Percentiles rank a stretch among this genome's conserved stretches.
Conservation (phyloP, 2,329 filamentous ascomycete genomes). For the Seiridium unicorne region DNA sequence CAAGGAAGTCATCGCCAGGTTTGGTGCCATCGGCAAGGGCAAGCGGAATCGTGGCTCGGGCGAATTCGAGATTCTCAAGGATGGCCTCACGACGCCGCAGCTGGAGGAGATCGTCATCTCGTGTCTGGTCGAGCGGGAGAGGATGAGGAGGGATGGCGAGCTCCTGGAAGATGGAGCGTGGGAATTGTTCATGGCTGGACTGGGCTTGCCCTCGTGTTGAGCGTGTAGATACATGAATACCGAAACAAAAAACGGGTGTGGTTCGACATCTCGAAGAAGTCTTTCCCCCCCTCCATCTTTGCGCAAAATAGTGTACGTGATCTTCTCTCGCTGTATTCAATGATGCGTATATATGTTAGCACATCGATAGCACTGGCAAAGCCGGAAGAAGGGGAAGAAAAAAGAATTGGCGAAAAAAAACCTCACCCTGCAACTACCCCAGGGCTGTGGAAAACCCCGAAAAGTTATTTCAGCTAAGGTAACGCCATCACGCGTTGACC, state of each 20-base stretch:
- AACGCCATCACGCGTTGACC: too few relatives aligned
- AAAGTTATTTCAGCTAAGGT: too few relatives aligned
- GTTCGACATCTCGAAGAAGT: too few relatives aligned
- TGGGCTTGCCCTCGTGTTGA: neutral
- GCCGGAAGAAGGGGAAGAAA: too few relatives aligned
- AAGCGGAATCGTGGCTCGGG: conserved; percentile 11
- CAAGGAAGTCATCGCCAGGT: conserved; percentile 11
- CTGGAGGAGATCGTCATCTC: conserved; percentile 13
- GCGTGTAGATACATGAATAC: neutral
- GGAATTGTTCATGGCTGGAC: conserved; percentile 9
- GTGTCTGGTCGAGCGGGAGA: conserved; percentile 13
- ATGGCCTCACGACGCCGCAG: conserved; percentile 5
- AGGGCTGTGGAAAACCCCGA: too few relatives aligned
- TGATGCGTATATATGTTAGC: too few relatives aligned
- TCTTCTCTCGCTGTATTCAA: too few relatives aligned
- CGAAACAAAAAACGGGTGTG: neutral
- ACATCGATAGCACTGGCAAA: too few relatives aligned
- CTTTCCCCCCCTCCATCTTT: too few relatives aligned
- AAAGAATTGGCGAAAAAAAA: too few relatives aligned
- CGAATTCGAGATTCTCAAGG: conserved; percentile 10
- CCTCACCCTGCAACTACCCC: too few relatives aligned
- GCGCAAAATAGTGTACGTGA: too few relatives aligned
- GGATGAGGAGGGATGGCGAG: conserved; percentile 14
- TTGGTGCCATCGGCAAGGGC: conserved; percentile 9
- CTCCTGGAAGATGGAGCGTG: conserved; percentile 10